Conservation (phyloP, 371 early-diverging fungal genomes). For the Blakeslea trispora region DNA sequence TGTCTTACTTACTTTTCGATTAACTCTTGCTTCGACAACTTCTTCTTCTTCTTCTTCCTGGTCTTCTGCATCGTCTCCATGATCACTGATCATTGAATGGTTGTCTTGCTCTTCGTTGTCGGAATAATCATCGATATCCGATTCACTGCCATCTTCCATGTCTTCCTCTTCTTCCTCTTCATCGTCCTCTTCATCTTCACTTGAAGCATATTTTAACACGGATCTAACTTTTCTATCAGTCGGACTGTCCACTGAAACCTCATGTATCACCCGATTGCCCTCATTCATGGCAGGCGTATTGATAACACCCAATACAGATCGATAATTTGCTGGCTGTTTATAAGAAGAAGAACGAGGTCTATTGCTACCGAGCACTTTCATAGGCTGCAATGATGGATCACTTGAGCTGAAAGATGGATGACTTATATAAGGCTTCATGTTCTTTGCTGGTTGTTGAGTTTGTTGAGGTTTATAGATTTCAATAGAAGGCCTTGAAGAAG, state of each 20-base stretch:
- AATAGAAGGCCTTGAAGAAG: conserved; percentile 11
- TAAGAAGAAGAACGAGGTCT: conserved; percentile 11
- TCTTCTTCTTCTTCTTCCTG: conserved; percentile 27
- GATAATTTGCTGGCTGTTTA: conserved; percentile 6
- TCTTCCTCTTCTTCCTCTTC: conserved; percentile 5
- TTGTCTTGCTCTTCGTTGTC: conserved; percentile 7
- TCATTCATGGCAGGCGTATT: conserved; percentile 10
- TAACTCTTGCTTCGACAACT: conserved; percentile 45
- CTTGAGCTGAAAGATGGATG: conserved; percentile 5
- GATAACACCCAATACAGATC: conserved; percentile 23
- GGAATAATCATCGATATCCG: conserved; percentile 3
- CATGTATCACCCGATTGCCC: neutral
- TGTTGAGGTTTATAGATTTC: conserved; percentile 20
- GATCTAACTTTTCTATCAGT: neutral
- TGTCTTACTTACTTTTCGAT: conserved; percentile 37
- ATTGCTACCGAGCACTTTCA: neutral
- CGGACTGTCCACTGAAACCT: neutral
- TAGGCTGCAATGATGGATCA: neutral
- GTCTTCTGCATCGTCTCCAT: conserved; percentile 4
- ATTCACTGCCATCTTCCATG: conserved; percentile 6
- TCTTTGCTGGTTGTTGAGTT: conserved; percentile 11
- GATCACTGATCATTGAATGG: neutral
- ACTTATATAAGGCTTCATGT: conserved; percentile 6
- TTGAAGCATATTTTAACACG: neutral
- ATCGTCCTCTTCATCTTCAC: neutral